These are phyloP conservation scores for Magnolia changhungtana DNA, from an alignment of 164 flowering plant genomes.

Conservation along the genomic window DNA sequence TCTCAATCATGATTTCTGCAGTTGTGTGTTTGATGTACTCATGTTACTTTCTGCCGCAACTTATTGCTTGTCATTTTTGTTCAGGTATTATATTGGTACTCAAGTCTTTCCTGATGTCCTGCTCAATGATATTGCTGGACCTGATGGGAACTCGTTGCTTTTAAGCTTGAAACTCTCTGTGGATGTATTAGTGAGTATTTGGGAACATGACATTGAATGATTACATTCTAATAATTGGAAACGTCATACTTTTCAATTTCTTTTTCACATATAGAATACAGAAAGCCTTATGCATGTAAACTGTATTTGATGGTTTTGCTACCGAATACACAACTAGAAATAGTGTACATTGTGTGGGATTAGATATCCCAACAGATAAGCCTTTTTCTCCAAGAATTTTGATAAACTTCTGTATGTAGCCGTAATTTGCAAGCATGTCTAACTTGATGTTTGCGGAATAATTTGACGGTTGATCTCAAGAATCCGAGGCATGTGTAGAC, in stretches of 20 bases:
- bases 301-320: neutral
- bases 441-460: neutral
- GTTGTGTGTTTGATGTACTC: neutral
- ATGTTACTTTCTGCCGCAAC: neutral
- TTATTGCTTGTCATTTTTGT: slow-evolving; percentile 2
- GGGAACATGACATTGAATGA: slow-evolving; percentile 2
- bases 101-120: slow-evolving; percentile 83
- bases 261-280: neutral
- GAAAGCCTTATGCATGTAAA: neutral
- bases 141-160: slow-evolving; percentile 78
- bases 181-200: slow-evolving; percentile 80
- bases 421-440: neutral
- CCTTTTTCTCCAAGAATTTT: neutral
- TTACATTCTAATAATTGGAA: neutral
- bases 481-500: neutral
- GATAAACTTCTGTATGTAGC: neutral
- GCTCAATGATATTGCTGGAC: slow-evolving; percentile 91
- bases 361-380: neutral
- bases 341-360: neutral
- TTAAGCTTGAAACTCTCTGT: slow-evolving; percentile 93
- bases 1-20: neutral
- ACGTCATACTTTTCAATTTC: neutral
- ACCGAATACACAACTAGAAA: neutral
- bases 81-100: slow-evolving; percentile 79
- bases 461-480: neutral